Conservation (phyloP, 2,329 filamentous ascomycete species). For the Nigrospora oryzae region DNA sequence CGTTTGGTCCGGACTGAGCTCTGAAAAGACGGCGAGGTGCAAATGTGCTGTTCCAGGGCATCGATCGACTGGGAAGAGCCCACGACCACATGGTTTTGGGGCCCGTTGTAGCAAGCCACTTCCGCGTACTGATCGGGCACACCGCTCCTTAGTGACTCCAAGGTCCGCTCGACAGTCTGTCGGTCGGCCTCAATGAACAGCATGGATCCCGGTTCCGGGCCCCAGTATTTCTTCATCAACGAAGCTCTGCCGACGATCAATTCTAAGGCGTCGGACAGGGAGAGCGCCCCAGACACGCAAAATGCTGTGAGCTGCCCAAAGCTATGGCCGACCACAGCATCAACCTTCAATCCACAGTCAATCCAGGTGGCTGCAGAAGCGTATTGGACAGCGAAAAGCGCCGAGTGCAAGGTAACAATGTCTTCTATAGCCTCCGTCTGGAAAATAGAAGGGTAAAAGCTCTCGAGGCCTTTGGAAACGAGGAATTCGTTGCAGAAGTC, state of each 20-base stretch:
- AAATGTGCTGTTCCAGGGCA: not conserved
- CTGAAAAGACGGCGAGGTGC: too few species aligned
- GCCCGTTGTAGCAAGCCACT: constrained; percentile 9
- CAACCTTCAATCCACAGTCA: constrained; percentile 18
- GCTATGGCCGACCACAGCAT: constrained; percentile 26
- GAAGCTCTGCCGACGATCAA: not conserved
- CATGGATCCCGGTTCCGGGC: constrained; percentile 2
- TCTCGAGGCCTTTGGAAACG: constrained; percentile 2
- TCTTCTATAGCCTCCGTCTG: constrained; percentile 10
- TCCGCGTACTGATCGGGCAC: constrained; percentile 3
- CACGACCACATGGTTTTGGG: constrained; percentile 8
- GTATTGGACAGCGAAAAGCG: constrained; percentile 29
- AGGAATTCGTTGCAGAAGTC: not conserved
- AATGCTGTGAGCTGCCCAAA: constrained; percentile 30
- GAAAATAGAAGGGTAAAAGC: constrained; percentile 21
- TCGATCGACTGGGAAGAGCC: constrained; percentile 6
- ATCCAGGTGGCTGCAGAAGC: constrained; percentile 24
- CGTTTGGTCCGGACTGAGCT: constrained; percentile 6
- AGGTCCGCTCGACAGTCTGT: not conserved
- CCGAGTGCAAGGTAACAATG: constrained; percentile 23
- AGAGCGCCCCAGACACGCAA: not conserved
- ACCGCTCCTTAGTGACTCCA: not conserved
- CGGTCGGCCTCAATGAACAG: not conserved
- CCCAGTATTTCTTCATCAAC: constrained; percentile 2
- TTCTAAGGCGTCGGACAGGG: not conserved